phyloP scores from a whole-genome alignment of 257 asterid species.

The Solanum okadae region DNA sequence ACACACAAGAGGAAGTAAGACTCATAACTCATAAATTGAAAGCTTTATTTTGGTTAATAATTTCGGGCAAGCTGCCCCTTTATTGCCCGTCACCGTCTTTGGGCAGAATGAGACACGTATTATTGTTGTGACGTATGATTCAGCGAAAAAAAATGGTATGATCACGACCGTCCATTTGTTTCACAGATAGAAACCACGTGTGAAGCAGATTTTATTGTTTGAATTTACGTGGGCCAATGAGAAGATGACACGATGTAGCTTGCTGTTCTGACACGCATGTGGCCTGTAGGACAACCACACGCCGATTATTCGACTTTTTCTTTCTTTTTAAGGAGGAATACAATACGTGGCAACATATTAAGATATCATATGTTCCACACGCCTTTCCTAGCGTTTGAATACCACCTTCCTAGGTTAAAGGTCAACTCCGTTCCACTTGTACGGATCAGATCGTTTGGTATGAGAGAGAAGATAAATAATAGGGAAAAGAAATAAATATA shows the following conservation, averaged over 20 bases:
- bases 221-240: constrained; percentile 55
- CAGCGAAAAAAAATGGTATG: background rate
- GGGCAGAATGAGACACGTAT: constrained; percentile 62
- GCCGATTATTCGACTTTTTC: constrained; percentile 24
- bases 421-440: background rate
- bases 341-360: constrained; percentile 63
- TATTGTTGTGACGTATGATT: constrained; percentile 53
- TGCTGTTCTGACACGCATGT: constrained; percentile 64
- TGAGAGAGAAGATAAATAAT: too few species aligned
- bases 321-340: constrained; percentile 13
- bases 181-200: background rate
- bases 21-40: background rate
- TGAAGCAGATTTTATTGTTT: background rate
- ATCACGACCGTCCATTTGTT: constrained; percentile 13
- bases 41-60: background rate
- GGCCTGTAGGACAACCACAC: constrained; percentile 22
- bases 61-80: constrained; percentile 34
- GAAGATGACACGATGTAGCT: constrained; percentile 12
- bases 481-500: too few species aligned
- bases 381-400: constrained; percentile 7
- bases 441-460: too few species aligned
- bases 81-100: constrained; percentile 73
- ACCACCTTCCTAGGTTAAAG: background rate
- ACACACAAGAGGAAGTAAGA: background rate
- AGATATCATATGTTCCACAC: constrained; percentile 27